These are phyloP conservation scores for Aureobasidium sp. DNA, from an alignment of 2,329 filamentous ascomycete genomes.

Conservation along the genomic window DNA sequence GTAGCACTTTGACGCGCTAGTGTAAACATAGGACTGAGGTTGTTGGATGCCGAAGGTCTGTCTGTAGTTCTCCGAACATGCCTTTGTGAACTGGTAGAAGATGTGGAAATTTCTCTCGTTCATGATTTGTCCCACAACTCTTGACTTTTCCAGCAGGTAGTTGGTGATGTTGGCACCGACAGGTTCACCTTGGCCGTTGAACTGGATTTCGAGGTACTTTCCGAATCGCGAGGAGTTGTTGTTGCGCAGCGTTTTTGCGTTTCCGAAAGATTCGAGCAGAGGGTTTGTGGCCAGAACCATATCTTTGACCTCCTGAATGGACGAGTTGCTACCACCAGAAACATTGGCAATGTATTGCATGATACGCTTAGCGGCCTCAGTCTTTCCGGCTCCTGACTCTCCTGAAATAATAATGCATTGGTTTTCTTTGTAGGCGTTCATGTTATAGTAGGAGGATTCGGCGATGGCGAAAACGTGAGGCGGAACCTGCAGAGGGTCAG, in stretches of 20 bases:
- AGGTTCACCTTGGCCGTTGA: conserved; percentile 84
- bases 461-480: conserved; percentile 97
- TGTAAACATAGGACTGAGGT: conserved; percentile 89
- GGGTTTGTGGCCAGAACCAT: conserved; percentile 99
- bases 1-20: conserved; percentile 87
- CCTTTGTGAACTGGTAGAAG: conserved; percentile 98
- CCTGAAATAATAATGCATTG: conserved; percentile 99
- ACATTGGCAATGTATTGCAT: conserved; percentile 99
- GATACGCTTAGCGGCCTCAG: conserved; percentile 93
- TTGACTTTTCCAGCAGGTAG: conserved; percentile 89
- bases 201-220: conserved; percentile 96
- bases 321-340: conserved; percentile 74
- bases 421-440: conserved; percentile 99
- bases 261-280: conserved; percentile 92
- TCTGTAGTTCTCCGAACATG: conserved; percentile 78
- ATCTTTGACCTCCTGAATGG: conserved; percentile 95
- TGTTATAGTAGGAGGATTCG: conserved; percentile 96
- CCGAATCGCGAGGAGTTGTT: conserved; percentile 99
- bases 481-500: conserved; percentile 26
- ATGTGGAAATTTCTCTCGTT: conserved; percentile 99
- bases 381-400: conserved; percentile 97
- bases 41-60: conserved; percentile 85
- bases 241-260: conserved; percentile 94
- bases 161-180: conserved; percentile 97
- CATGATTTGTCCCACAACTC: conserved; percentile 88